These are phyloP conservation scores for Calonectria crousiana DNA, from an alignment of 2,329 filamentous ascomycete species.

Conservation along the genomic window DNA sequence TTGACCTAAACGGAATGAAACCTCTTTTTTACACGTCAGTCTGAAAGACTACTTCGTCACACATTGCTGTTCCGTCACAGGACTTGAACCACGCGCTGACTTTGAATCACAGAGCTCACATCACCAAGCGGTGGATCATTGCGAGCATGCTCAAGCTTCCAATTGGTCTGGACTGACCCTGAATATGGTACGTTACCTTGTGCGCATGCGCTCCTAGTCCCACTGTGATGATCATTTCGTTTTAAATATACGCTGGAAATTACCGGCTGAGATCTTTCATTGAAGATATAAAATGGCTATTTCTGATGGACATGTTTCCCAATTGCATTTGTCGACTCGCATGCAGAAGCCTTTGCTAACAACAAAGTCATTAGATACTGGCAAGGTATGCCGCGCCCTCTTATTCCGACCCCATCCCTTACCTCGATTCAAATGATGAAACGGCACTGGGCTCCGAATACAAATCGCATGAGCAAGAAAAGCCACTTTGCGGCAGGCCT, in stretches of 20 bases:
- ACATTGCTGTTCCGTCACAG: constrained; percentile 27
- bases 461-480: constrained; percentile 77
- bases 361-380: constrained; percentile 32
- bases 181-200: constrained; percentile 46
- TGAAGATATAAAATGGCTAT: constrained; percentile 91
- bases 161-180: neutral
- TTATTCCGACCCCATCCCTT: constrained; percentile 27
- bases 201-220: neutral
- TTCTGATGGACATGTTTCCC: constrained; percentile 69
- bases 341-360: constrained; percentile 48
- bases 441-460: constrained; percentile 97
- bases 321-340: constrained; percentile 22
- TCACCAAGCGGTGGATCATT: constrained; percentile 46
- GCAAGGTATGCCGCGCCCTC: constrained; percentile 50
- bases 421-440: constrained; percentile 75
- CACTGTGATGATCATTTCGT: constrained; percentile 72
- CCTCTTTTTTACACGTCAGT: constrained; percentile 87
- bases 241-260: constrained; percentile 87
- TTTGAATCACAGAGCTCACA: constrained; percentile 31
- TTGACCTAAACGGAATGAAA: constrained; percentile 90
- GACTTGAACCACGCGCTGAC: constrained; percentile 42
- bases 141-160: constrained; percentile 33
- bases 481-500: constrained; percentile 97
- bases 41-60: constrained; percentile 69
- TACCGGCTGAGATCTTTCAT: constrained; percentile 86